Percentiles rank a stretch among this genome's conserved stretches.
Evolutionary conservation across 768 basidiomycete species (phyloP).

Genomic region (Naganishia vaughanmartiniae): DNA sequence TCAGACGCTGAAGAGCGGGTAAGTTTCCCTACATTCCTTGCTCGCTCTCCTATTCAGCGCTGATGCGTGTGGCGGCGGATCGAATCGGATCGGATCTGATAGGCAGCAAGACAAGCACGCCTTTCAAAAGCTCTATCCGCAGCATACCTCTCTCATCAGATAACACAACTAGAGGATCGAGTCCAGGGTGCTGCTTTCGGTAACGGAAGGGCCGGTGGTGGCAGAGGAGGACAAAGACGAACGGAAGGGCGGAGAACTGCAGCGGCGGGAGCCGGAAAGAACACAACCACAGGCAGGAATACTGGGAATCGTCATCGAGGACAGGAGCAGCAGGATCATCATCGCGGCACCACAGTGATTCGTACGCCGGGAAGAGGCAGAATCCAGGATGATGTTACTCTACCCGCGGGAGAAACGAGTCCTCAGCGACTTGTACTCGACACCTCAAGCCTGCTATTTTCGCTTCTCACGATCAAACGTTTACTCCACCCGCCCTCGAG

Average conservation of each 20-base stretch:
- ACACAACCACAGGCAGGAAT: background rate
- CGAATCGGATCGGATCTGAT: background rate
- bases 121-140: constrained; percentile 46
- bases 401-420: background rate
- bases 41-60: no score
- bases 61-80: background rate
- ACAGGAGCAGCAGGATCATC: background rate
- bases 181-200: constrained; percentile 25
- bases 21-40: background rate
- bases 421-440: constrained; percentile 40
- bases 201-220: background rate
- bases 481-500: constrained; percentile 68
- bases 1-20: background rate
- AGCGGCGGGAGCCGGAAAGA: background rate
- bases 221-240: background rate
- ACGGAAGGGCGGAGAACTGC: background rate
- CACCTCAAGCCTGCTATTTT: constrained; percentile 45
- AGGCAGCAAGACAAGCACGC: constrained; percentile 43
- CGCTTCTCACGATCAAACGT: constrained; percentile 61
- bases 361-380: background rate
- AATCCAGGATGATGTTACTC: background rate
- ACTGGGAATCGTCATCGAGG: background rate
- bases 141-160: constrained; percentile 47
- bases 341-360: background rate
- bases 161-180: constrained; percentile 45